phyloP scores from a whole-genome alignment of 1,284 basidiomycete genomes.

The Paramarasmius palmivorus region DNA sequence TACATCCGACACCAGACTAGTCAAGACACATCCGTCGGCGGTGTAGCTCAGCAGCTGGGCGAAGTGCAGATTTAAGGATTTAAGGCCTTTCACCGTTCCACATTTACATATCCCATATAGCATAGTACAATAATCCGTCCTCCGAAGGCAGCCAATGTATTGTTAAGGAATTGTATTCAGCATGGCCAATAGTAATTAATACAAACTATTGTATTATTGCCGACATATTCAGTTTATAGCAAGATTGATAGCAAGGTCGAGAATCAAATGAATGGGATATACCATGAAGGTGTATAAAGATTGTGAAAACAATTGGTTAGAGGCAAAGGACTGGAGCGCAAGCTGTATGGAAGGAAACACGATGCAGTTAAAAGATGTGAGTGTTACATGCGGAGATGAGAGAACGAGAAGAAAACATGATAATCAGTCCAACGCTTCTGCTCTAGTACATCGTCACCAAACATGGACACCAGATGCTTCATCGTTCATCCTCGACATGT shows the following conservation, averaged over 20 bases:
- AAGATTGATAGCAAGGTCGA: neutral
- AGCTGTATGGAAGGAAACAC: neutral
- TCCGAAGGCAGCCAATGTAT: too few species aligned
- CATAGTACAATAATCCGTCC: too few species aligned
- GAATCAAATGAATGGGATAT: neutral
- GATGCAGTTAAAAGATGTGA: neutral
- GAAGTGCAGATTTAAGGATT: too few species aligned
- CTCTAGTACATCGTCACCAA: neutral
- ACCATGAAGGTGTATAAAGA: neutral
- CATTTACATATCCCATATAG: too few species aligned
- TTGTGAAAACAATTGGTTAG: neutral
- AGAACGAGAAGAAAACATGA: neutral
- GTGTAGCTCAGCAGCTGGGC: too few species aligned
- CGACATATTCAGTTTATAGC: neutral
- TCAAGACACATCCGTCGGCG: too few species aligned
- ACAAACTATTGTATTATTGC: too few species aligned
- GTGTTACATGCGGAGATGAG: neutral
- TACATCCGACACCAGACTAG: too few species aligned
- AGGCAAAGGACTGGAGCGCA: neutral
- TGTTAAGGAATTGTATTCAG: too few species aligned
- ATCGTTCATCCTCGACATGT: conserved; percentile 73
- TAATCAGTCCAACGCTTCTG: neutral
- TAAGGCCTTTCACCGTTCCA: too few species aligned
- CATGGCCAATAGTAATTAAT: too few species aligned
- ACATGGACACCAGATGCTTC: conserved; percentile 12